phyloP scores from a whole-genome alignment of 495 filamentous ascomycete species.

The Schizothecium vesticola region DNA sequence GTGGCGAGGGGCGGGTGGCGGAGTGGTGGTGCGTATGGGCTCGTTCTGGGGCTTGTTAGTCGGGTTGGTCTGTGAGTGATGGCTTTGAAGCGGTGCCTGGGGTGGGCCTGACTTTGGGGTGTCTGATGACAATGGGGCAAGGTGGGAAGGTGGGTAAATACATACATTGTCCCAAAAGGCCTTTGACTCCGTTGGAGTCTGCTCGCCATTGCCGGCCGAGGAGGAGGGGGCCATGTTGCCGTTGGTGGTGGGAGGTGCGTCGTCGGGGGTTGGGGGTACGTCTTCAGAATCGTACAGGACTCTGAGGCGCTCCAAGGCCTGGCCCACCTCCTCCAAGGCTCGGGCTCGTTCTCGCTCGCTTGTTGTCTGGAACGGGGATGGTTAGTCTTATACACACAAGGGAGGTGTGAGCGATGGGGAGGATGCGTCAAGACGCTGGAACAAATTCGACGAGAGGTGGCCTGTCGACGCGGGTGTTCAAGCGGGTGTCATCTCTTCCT shows the following conservation, averaged over 20 bases:
- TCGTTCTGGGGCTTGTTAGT: not conserved
- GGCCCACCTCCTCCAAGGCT: not conserved
- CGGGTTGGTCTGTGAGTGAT: too few relatives aligned
- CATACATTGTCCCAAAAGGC: not conserved
- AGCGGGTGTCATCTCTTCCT: too few relatives aligned
- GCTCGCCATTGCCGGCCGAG: not conserved
- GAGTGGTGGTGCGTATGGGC: not conserved
- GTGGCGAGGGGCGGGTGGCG: not conserved
- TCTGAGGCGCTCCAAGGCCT: not conserved
- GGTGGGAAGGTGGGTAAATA: not conserved
- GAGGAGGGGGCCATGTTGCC: not conserved
- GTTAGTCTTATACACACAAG: not conserved
- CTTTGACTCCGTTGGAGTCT: too few relatives aligned
- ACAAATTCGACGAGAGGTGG: too few relatives aligned
- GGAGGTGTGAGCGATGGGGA: too few relatives aligned
- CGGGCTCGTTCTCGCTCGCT: not conserved
- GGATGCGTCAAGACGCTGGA: too few relatives aligned
- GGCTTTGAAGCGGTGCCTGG: too few relatives aligned
- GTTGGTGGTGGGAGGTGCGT: not conserved
- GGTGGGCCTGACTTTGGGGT: too few relatives aligned
- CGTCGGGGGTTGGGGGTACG: not conserved
- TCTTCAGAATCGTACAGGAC: not conserved
- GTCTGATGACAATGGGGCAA: too few relatives aligned
- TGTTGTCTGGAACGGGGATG: not conserved
- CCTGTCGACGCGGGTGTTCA: too few relatives aligned